Evolutionary conservation across 192 early-diverging fungal genomes (phyloP), one percentile per base, ranked within the genome.

Genomic region (Obelidium mucronatum): DNA sequence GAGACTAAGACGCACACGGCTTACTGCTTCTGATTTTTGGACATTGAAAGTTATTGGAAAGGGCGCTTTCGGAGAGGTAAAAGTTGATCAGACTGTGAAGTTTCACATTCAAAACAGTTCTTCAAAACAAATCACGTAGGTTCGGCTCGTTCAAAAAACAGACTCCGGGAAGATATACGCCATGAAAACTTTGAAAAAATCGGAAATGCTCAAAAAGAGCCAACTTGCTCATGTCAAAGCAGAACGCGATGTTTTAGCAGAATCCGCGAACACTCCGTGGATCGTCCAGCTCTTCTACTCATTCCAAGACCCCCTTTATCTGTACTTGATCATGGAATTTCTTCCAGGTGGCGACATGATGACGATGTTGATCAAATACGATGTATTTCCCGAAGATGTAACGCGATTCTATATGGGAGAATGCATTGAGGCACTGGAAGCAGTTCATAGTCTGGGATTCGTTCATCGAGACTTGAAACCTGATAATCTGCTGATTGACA

Each of bases 311-410:
- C 71, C 91, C 19, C 84, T 90, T 63, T 95, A 95, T 78, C 88
- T 99, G 40, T 99, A 99, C 78, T 84, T 99, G 64, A 95, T 99
- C 81, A 99, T 99, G 98, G 98, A 99, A 87, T 99, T 98, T 67
- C 81, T 97, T 69, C 96, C 98, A 0, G 98, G 98, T 44, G 98
- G 98, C 53, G 98, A 99, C 83, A 86, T 99, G 88, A 98, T 99
- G 96, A 96, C 95, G 15, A 96, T 98, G 96, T 85, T 99, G 65
- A 98, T 98, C 80, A 74, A 97, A 80, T 96, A 97, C 80, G 97
- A 99, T 79, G 89, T 81, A 31, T 98, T 99, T 81, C 92, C 94
- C 0, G 98, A 99, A 42, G 94, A 96, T 68, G 95, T 98, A 31
- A 98, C 97, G 5, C 93, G 95, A 37, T 99, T 99, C 78, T 99